Conservation (phyloP, 1,284 basidiomycete species). For the Leccinum angustisporum region DNA sequence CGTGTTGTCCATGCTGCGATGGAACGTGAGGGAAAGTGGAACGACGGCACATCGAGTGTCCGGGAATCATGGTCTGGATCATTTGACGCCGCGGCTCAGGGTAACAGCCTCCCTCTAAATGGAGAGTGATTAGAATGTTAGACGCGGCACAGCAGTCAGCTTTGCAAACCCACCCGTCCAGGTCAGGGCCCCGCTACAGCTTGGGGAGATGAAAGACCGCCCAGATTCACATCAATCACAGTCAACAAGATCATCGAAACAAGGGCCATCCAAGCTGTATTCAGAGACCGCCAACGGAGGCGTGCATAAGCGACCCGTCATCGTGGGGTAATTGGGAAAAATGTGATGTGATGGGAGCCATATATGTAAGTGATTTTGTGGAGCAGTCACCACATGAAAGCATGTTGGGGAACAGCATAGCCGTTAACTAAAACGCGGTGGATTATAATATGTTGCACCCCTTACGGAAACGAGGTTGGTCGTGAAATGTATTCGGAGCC, state of each 20-base stretch:
- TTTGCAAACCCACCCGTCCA: conserved; percentile 16
- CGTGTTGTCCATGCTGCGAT: conserved; percentile 35
- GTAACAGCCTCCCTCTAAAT: conserved; percentile 35
- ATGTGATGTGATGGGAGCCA: conserved; percentile 7
- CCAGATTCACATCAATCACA: conserved; percentile 9
- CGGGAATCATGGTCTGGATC: conserved; percentile 35
- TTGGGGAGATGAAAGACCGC: conserved; percentile 16
- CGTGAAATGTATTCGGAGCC: conserved; percentile 11
- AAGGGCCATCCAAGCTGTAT: conserved; percentile 9
- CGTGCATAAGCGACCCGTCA: conserved; percentile 17
- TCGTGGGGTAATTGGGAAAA: conserved; percentile 23
- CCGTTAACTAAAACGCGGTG: conserved; percentile 11
- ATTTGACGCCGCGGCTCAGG: conserved; percentile 32
- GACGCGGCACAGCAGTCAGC: conserved; percentile 27
- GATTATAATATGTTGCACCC: conserved; percentile 7
- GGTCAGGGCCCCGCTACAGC: conserved; percentile 23
- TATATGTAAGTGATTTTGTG: conserved; percentile 17
- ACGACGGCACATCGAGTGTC: conserved; percentile 20
- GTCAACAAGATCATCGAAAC: conserved; percentile 6
- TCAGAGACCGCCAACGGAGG: background rate
- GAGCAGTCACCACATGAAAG: conserved; percentile 16
- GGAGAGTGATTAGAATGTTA: conserved; percentile 33
- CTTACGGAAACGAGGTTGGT: conserved; percentile 23
- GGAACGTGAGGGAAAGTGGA: conserved; percentile 27
- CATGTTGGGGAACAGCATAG: conserved; percentile 9